Evolutionary conservation across 2,329 filamentous ascomycete genomes (phyloP).

Genomic region (Venturia pyrina): DNA sequence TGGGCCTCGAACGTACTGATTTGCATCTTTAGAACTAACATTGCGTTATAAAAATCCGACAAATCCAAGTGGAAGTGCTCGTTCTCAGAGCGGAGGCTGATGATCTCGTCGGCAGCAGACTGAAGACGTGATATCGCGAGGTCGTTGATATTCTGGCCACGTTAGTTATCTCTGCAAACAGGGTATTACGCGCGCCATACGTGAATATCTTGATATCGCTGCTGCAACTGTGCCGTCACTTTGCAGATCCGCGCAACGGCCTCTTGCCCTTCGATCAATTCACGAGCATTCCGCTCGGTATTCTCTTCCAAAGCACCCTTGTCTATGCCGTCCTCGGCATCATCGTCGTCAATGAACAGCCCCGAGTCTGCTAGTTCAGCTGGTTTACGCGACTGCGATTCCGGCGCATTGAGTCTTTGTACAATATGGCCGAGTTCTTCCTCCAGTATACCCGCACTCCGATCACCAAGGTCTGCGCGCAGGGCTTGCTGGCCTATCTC

Average conservation of each 20-base stretch:
- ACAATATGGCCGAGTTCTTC: constrained; percentile 24
- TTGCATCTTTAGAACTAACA: constrained; percentile 30
- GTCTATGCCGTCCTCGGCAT: constrained; percentile 3
- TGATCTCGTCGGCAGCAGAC: constrained; percentile 21
- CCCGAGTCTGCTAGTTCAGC: constrained; percentile 22
- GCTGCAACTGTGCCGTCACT: constrained; percentile 4
- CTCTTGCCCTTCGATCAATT: not conserved
- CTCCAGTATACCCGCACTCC: constrained; percentile 12
- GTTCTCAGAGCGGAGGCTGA: constrained; percentile 26
- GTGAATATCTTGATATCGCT: constrained; percentile 13
- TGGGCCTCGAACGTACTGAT: constrained; percentile 27
- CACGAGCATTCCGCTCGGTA: not conserved
- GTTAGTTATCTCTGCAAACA: not conserved
- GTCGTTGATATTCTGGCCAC: constrained; percentile 21
- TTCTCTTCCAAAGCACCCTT: not conserved
- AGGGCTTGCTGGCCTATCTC: constrained; percentile 27
- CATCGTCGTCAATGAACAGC: constrained; percentile 23
- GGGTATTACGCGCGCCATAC: not conserved
- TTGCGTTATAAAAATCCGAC: constrained; percentile 28
- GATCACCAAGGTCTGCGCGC: constrained; percentile 17
- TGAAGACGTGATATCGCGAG: constrained; percentile 20
- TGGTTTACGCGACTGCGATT: constrained; percentile 18
- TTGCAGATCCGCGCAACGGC: constrained; percentile 9
- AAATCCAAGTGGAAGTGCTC: constrained; percentile 27
- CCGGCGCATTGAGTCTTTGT: constrained; percentile 19